phyloP scores from a whole-genome alignment of 2,329 filamentous ascomycete genomes.

The Fusarium sp. region DNA sequence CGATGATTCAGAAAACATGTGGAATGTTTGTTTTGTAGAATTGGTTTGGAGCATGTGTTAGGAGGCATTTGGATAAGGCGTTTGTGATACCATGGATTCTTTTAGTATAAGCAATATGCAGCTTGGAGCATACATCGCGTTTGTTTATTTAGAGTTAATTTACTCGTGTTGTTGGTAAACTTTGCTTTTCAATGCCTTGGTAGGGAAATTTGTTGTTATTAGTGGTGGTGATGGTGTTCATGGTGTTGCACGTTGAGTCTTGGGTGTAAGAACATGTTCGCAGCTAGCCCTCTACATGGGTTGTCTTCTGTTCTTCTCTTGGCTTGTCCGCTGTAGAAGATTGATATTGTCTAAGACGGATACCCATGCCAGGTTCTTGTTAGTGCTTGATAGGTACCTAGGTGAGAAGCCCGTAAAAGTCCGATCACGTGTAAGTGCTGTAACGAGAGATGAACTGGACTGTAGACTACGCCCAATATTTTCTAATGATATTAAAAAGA shows the following conservation, averaged over 20 bases:
- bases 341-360: background rate
- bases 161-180: background rate
- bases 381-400: background rate
- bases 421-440: constrained; percentile 6
- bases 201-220: constrained; percentile 11
- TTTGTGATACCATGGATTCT: constrained; percentile 29
- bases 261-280: background rate
- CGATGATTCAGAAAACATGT: constrained; percentile 14
- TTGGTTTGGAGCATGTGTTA: constrained; percentile 2
- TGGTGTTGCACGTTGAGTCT: background rate
- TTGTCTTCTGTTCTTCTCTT: background rate
- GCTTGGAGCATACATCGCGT: background rate
- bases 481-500: background rate
- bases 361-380: background rate
- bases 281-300: background rate
- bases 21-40: constrained; percentile 4
- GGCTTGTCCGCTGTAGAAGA: background rate
- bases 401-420: background rate
- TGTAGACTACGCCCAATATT: background rate
- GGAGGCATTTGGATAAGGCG: constrained; percentile 19
- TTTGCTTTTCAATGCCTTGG: background rate
- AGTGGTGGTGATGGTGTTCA: background rate
- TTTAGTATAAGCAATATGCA: background rate
- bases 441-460: background rate
- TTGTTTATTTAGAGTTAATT: constrained; percentile 1